Percentiles rank a stretch among this genome's conserved stretches.
phyloP scores from a whole-genome alignment of 1,139 yeast species.

The Magnusiomyces suaveolens region DNA sequence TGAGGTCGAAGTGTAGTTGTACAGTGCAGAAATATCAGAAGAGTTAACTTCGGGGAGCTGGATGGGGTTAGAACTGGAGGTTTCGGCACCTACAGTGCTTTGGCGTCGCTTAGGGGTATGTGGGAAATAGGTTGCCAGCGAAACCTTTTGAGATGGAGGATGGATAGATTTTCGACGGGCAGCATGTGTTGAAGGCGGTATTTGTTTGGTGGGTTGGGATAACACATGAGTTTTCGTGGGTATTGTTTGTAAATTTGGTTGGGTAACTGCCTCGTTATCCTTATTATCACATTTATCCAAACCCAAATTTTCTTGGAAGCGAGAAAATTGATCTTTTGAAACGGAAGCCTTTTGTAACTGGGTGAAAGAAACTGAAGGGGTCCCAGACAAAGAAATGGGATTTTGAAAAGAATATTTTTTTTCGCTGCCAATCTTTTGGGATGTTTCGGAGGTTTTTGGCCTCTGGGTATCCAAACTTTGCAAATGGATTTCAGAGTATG shows the following conservation, averaged over 20 bases:
- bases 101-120: slow-evolving; percentile 35
- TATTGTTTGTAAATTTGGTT: too few relatives aligned
- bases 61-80: not conserved
- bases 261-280: too few relatives aligned
- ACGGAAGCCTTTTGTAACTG: too few relatives aligned
- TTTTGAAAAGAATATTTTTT: too few relatives aligned
- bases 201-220: not conserved
- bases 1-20: not conserved
- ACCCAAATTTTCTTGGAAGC: too few relatives aligned
- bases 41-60: not conserved
- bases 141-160: slow-evolving; percentile 28
- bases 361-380: too few relatives aligned
- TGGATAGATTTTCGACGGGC: not conserved
- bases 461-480: not conserved
- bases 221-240: too few relatives aligned
- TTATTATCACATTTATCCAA: too few relatives aligned
- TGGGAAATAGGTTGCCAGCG: slow-evolving; percentile 61
- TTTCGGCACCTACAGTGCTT: not conserved
- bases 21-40: not conserved
- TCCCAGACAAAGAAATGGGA: too few relatives aligned
- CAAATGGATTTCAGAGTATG: not conserved
- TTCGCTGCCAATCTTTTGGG: too few relatives aligned
- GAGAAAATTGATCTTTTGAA: too few relatives aligned
- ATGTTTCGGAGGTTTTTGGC: not conserved
- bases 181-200: not conserved